Base-by-base conservation (phyloP, 345 rosid species). In the Lepidium africanum region DNA sequence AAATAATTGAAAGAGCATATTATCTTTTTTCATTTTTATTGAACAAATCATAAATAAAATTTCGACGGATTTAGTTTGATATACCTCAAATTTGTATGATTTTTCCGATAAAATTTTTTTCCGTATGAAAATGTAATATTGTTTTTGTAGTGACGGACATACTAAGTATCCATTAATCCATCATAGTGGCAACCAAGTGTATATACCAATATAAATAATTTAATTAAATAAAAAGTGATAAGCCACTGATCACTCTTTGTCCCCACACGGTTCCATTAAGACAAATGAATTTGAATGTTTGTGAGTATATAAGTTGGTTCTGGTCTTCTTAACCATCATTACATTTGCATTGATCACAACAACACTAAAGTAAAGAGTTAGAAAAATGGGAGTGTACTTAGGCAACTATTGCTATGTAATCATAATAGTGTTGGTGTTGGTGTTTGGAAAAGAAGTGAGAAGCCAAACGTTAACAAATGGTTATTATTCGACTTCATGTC, bases 401-500 rank as follows among this genome's bases (percentile, higher is more conserved):
- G 38, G 69, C 2, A 62, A 16, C 0, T 62, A 33, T 23, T 47
- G 47, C 41, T 63, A 21, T 48, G 48, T 48, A 32, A 21, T 68
- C 46, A n/a, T 70, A 13, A 43, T 67, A 60, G 2, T 66, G n/a
- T 40, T 67, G 9, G 58, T 68, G 47, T 53, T 67, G 14, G 64
- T 69, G 10, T 54, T 69, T 25, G 63, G 57, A 53, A 58, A 6
- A 5, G 40, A 46, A 70, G 76, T 64, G 45, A 42, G 66, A 57
- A 59, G 76, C 25, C 76, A 76, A 45, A 13, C 17, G 32, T 71
- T 85, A 78, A 77, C 33, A 72, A 77, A 66, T 75, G 90, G 86
- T 39, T 85, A 80, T 66, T 87, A 87, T 67, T 75, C 90, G 11
- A 79, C 81, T 53, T 81, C 85, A 38, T 87, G 90, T 63, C 85